Evolutionary conservation across 2,329 filamentous ascomycete genomes (phyloP).

Genomic region (Aspergillus sp.): DNA sequence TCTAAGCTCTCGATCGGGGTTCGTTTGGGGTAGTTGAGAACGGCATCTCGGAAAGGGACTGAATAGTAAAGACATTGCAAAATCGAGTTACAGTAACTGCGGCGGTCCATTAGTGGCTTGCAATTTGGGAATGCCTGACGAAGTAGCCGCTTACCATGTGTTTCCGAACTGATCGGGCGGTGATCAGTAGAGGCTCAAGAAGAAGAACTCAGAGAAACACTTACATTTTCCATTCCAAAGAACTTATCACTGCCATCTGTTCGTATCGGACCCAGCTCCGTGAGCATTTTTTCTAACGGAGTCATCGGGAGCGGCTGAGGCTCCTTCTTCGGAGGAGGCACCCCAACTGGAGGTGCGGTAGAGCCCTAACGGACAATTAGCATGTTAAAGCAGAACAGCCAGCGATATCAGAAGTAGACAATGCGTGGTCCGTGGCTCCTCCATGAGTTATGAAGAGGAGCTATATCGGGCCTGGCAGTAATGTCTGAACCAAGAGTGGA

Average conservation of each 20-base stretch:
- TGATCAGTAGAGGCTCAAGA: constrained; percentile 20
- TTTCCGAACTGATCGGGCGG: constrained; percentile 76
- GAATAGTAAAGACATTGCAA: constrained; percentile 97
- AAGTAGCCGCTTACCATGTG: constrained; percentile 69
- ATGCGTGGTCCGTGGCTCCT: background rate
- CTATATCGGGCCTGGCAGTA: background rate
- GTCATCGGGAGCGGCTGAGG: constrained; percentile 57
- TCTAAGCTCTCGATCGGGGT: constrained; percentile 70
- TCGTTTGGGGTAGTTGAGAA: constrained; percentile 82
- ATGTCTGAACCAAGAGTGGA: background rate
- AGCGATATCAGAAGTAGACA: background rate
- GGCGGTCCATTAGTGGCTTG: constrained; percentile 6
- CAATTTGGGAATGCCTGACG: background rate
- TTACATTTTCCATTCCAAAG: constrained; percentile 96
- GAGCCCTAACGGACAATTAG: constrained; percentile 43
- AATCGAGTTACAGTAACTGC: constrained; percentile 97
- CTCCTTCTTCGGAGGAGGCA: constrained; percentile 59
- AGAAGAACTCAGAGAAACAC: constrained; percentile 36
- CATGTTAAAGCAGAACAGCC: background rate
- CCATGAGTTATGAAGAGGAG: background rate
- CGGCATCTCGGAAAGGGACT: constrained; percentile 86
- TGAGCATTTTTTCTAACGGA: constrained; percentile 72
- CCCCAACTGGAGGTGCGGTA: constrained; percentile 46
- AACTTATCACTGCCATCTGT: constrained; percentile 95
- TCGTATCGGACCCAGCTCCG: constrained; percentile 76